Base-by-base conservation (phyloP, 345 rosid species). In the Kernera saxatilis region DNA sequence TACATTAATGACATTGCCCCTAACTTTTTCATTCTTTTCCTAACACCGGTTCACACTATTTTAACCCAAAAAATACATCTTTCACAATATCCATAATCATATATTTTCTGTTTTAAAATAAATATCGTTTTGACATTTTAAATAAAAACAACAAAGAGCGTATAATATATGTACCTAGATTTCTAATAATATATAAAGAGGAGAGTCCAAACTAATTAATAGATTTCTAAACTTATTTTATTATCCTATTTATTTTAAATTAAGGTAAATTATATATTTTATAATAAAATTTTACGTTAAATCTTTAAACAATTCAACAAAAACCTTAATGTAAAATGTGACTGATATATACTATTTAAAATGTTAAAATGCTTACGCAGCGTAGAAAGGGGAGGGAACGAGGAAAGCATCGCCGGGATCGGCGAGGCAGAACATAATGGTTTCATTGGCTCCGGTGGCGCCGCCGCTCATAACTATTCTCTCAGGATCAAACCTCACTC, bases 401-500 rank as follows among this genome's bases (percentile, higher is more conserved):
- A 93, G 93, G 49, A 90, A 90, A 67, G 86, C 93, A 48, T 90
- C 97, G 29, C 87, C 97, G 0, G 83, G 98, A 69, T 93, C 84
- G 3, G 98, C 98, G 70, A 93, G 74, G 58, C 97, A 90, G 70
- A 93, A 93, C 76, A 85, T 85, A n/a, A 86, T 70, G 3, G 83
- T 65, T 82, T 93, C 98, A 50, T 79, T 84, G 0, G 98, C 98
- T 33, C 96, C 97, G 46, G 98, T 93, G 14, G 97, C 97, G 23
- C 96, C 97, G 10, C 97, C 98, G 35, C 86, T 73, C 98, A 93
- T 88, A 8, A 90, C 96, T 8, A 90, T 33, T 13, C 97, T 84
- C 10, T 83, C 81, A 0, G 93, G 90, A 50, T 93, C 90, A 56
- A 88, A 90, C 51, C 41, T 79, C 8, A 74, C 88, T 72, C 77